A percentile compares a stretch with the other conserved stretches of the same genome.
Conservation (phyloP, 495 filamentous ascomycete genomes). For the Trichoderma erinaceum region DNA sequence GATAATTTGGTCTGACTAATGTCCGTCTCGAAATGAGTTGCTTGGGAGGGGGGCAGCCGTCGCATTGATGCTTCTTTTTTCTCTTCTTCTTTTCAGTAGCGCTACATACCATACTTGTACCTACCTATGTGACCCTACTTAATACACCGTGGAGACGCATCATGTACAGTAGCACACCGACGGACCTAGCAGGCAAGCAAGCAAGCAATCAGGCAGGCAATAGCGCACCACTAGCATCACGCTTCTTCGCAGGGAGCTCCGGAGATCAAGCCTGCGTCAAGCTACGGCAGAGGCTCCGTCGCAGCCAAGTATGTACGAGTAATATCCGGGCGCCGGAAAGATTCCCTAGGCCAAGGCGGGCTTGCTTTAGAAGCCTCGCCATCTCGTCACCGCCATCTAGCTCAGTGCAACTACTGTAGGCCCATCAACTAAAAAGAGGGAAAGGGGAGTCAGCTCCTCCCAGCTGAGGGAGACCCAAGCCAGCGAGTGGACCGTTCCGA, state of each 20-base stretch:
- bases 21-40: background rate
- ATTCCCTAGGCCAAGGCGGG: constrained; percentile 1
- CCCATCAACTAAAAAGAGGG: too few relatives aligned
- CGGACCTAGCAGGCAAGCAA: background rate
- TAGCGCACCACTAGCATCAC: background rate
- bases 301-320: background rate
- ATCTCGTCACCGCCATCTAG: background rate
- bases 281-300: background rate
- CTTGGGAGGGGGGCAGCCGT: too few relatives aligned
- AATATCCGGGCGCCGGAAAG: constrained; percentile 1
- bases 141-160: background rate
- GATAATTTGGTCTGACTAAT: background rate
- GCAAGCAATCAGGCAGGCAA: constrained; percentile 5
- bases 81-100: too few relatives aligned
- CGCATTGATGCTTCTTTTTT: background rate
- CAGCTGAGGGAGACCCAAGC: background rate
- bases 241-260: background rate
- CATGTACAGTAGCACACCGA: constrained; percentile 9
- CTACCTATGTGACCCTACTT: background rate
- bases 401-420: too few relatives aligned
- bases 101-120: too few relatives aligned
- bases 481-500: background rate
- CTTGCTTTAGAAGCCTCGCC: constrained; percentile 4
- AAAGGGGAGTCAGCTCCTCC: background rate
- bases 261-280: background rate